Base-by-base conservation (phyloP, 2,329 filamentous ascomycete species). In the Colletotrichum zoysiae region DNA sequence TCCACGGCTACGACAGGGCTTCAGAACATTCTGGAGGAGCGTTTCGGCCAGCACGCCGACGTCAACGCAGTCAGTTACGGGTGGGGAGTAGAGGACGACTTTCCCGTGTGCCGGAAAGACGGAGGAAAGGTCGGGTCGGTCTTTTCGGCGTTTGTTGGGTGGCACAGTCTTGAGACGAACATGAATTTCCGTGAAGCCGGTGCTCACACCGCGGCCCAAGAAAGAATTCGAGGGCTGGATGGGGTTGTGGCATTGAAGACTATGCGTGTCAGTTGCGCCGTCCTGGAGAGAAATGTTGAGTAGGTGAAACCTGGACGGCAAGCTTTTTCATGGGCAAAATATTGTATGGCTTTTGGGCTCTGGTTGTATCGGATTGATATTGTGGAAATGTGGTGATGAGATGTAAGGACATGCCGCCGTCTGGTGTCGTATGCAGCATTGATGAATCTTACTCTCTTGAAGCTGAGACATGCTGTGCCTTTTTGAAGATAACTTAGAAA, bases 1-100 rank as follows among this genome's bases (percentile, higher is more conserved):
- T 63, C 55, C 8, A 12, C 40, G 11, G 68, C 60, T 1, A 26
- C 26, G 26, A 26, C 26, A 26, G 56, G 20, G 6, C 5, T 74
- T 8, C 35, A 56, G 16, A n/a, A 66, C 40, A 65, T 75, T 6
- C 56, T 67, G 80, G 20, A 44, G 7, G 35, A 18, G 5, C 11
- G 9, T 2, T 50, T 62, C n/a, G n/a, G n/a, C 2, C 20, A 58
- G 26, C n/a, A 18, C 12, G 9, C 26, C 42, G 59, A 64, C 7
- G 35, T 65, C 20, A 26, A 42, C 2, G 51, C 53, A 16, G 35
- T 57, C 12, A 51, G 58, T 30, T 46, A 51, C 16, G 65, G 69
- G 5, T 71, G 69, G 69, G 51, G 59, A 7, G 16, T 64, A 8
- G 51, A 71, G 40, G 55, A 64, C 5, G 59, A 71, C 38, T 59